Conservation (phyloP, 345 rosid genomes). For the Corymbia maculata region DNA sequence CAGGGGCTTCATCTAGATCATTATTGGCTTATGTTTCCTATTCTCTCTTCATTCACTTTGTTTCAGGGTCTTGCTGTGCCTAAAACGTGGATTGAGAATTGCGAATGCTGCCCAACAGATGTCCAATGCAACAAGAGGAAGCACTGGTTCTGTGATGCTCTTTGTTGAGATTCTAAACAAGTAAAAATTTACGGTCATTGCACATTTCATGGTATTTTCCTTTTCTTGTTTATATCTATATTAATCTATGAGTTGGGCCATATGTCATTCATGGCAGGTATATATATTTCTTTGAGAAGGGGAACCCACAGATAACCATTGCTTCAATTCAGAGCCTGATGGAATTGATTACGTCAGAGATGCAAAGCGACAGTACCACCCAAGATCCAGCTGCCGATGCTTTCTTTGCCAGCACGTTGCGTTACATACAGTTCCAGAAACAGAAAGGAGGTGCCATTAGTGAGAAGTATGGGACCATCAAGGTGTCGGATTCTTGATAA, state of each 20-base stretch:
- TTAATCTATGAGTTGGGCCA: neutral
- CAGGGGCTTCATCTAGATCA: neutral
- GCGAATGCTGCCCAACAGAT: slow-evolving; percentile 96
- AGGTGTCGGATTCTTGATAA: slow-evolving; percentile 23
- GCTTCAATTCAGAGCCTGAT: slow-evolving; percentile 75
- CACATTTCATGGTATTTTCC: neutral
- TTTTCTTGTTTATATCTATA: neutral
- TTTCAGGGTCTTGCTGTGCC: slow-evolving; percentile 78
- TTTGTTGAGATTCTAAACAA: slow-evolving; percentile 96
- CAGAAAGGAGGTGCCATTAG: slow-evolving; percentile 89
- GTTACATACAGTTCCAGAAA: slow-evolving; percentile 85
- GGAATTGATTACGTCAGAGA: slow-evolving; percentile 62
- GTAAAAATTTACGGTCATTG: slow-evolving; percentile 16
- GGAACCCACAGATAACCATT: slow-evolving; percentile 59
- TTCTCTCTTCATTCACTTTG: neutral
- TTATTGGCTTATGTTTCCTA: neutral
- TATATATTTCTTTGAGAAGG: slow-evolving; percentile 89
- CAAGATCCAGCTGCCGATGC: slow-evolving; percentile 69
- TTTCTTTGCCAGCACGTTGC: slow-evolving; percentile 62
- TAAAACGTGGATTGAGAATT: slow-evolving; percentile 88
- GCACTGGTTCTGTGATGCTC: slow-evolving; percentile 65
- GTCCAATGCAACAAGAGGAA: slow-evolving; percentile 66
- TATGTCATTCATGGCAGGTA: slow-evolving; percentile 34
- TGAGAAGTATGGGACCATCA: slow-evolving; percentile 68
- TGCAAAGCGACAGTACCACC: slow-evolving; percentile 62